Percentiles rank a stretch among this genome's conserved stretches.
These are phyloP conservation scores for Thielaviopsis euricoi DNA, from an alignment of 2,329 filamentous ascomycete genomes.

Conservation along the genomic window DNA sequence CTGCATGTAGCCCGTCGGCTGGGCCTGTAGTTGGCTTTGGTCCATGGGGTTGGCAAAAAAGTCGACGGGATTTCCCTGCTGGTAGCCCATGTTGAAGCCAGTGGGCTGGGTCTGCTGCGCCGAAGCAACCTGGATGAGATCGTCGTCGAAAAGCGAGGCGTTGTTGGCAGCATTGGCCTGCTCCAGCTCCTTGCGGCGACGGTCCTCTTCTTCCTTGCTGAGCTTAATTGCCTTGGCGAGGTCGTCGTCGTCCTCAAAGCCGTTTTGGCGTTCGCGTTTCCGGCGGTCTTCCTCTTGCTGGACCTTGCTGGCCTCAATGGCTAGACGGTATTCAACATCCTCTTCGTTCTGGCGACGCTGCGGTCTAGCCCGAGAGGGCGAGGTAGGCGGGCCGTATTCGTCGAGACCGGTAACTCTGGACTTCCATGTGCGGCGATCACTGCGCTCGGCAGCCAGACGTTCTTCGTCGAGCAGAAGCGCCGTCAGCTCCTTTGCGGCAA, in stretches of 20 bases:
- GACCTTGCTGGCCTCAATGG: constrained; percentile 85
- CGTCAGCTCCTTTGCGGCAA: constrained; percentile 91
- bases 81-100: constrained; percentile 91
- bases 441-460: constrained; percentile 72
- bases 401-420: constrained; percentile 88
- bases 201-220: constrained; percentile 86
- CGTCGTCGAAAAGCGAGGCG: constrained; percentile 76
- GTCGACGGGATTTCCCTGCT: constrained; percentile 90
- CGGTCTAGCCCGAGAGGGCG: constrained; percentile 24
- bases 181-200: constrained; percentile 72
- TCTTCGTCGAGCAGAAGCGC: constrained; percentile 87
- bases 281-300: constrained; percentile 81
- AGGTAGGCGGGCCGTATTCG: constrained; percentile 44
- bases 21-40: constrained; percentile 54
- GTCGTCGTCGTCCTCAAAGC: constrained; percentile 57
- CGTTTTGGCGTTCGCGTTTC: constrained; percentile 50
- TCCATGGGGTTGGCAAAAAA: constrained; percentile 95
- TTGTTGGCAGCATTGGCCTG: constrained; percentile 49
- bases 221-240: constrained; percentile 88
- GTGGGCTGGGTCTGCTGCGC: constrained; percentile 55
- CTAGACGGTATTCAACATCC: constrained; percentile 77
- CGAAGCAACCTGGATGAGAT: constrained; percentile 37
- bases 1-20: constrained; percentile 57
- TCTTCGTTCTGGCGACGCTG: constrained; percentile 53
- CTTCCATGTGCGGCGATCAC: constrained; percentile 89